Percentiles rank a stretch among this genome's conserved stretches.
Conservation (phyloP, 2,329 filamentous ascomycete genomes). For the Neonectria punicea region DNA sequence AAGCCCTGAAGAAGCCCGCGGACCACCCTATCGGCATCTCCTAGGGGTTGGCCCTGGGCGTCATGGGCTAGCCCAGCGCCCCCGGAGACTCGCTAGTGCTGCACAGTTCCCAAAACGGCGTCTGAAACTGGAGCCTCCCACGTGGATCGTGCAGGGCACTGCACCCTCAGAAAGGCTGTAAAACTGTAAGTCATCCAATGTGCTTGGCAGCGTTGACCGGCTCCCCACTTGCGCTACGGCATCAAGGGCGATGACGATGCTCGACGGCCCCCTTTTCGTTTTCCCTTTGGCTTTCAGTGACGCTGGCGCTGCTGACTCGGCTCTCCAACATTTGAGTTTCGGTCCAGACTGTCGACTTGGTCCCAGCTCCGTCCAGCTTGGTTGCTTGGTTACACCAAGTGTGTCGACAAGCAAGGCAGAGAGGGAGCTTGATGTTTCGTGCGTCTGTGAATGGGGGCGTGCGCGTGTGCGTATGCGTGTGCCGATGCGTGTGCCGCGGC, state of each 20-base stretch:
- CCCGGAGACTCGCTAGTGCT: conserved; percentile 38
- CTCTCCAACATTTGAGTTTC: not conserved
- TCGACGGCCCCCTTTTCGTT: conserved; percentile 4
- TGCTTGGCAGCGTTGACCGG: conserved; percentile 30
- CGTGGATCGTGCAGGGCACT: conserved; percentile 46
- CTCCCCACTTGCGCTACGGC: conserved; percentile 26
- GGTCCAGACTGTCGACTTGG: not conserved
- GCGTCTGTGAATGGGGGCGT: conserved; percentile 27
- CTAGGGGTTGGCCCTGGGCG: conserved; percentile 18
- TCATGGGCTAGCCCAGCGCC: conserved; percentile 15
- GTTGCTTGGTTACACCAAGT: conserved; percentile 3
- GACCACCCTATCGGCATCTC: conserved; percentile 15
- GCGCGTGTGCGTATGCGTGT: conserved; percentile 23
- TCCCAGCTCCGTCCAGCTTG: not conserved
- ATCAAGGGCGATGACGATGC: conserved; percentile 25
- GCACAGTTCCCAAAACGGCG: conserved; percentile 42
- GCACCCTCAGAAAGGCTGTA: conserved; percentile 37
- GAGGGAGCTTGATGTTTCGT: conserved; percentile 4
- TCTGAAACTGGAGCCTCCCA: conserved; percentile 42
- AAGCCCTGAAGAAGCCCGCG: conserved; percentile 27
- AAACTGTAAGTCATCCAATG: conserved; percentile 40
- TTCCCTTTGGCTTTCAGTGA: conserved; percentile 11
- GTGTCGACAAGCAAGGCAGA: conserved; percentile 2
- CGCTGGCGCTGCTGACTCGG: not conserved
- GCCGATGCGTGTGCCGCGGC: conserved; percentile 23